Evolutionary conservation across 768 basidiomycete species (phyloP), one percentile per base, ranked within the genome.

Genomic region (Kwoniella sp.): DNA sequence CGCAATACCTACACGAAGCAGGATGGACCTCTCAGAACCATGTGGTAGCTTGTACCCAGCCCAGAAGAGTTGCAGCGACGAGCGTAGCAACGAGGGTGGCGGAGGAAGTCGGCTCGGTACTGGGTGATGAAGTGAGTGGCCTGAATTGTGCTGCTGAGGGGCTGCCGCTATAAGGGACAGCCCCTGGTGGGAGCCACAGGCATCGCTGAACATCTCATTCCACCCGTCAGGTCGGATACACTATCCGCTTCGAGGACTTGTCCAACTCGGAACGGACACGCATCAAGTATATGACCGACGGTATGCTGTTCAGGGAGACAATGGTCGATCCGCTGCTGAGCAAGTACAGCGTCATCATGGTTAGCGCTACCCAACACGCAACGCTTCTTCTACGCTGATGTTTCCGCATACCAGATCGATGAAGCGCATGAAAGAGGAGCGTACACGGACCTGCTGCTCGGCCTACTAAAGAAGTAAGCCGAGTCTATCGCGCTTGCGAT

Each of bases 211-310:
- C 37, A 36, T 49, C 29, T 33, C 37, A 23, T 40, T 14, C 17
- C 17, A n/a, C n/a, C 2, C 3, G 5, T 11, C 54, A 95, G 90
- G 92, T 99, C 61, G 95, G 95, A 6, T 99, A 99, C 70, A 88
- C 88, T 5, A 96, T 99, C 57, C 85, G 95, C 8, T 98, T 98
- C 56, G 95, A 99, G 71, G 89, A 95, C 62, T 83, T 93, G 46
- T 88, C 85, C 65, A 82, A 81, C 69, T 89, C 87, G 63, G 82
- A 86, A 25, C 79, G 82, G 46, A 98, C 95, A 1, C 81, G 88
- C 23, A 88, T 99, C 71, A 80, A 90, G 34, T 99, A 98, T 73
- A 81, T 98, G 82, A 99, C 95, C 27, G 95, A 99, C 72, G 95
- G 95, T 38, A 92, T 98, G 84, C 83, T 99, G 31, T 96, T 98